A percentile compares a stretch with the other conserved stretches of the same genome.
These are phyloP conservation scores for Triglochin maritima DNA, from an alignment of 106 monocot genomes.

Conservation along the genomic window DNA sequence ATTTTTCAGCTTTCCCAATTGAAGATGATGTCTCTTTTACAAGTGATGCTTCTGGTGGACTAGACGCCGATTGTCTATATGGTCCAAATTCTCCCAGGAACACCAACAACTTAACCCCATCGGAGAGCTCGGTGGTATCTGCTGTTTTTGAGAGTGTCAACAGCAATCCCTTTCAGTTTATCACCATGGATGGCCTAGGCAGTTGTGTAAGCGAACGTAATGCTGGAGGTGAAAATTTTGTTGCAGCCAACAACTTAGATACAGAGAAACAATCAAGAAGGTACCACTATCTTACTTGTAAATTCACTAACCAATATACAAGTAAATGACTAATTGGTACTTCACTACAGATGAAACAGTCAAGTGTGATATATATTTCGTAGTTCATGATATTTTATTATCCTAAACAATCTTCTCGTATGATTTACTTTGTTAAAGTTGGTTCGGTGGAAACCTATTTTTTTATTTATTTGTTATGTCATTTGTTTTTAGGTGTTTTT, in stretches of 20 bases:
- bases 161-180: conserved; percentile 37
- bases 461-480: too few relatives aligned
- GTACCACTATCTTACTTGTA: conserved; percentile 14
- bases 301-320: too few relatives aligned
- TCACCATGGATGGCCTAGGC: conserved; percentile 4
- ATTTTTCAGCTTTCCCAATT: conserved; percentile 5
- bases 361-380: too few relatives aligned
- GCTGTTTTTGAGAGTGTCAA: conserved; percentile 66
- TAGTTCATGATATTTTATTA: too few relatives aligned
- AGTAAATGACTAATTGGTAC: too few relatives aligned
- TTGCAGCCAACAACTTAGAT: conserved; percentile 16
- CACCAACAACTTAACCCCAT: conserved; percentile 33
- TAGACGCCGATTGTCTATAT: conserved; percentile 51
- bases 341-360: too few relatives aligned
- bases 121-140: conserved; percentile 55
- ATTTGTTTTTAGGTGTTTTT: too few relatives aligned
- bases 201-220: conserved; percentile 6
- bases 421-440: too few relatives aligned
- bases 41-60: conserved; percentile 11
- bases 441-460: too few relatives aligned
- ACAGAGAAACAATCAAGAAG: conserved; percentile 53
- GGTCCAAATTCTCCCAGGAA: conserved; percentile 95
- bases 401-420: too few relatives aligned
- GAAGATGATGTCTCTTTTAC: conserved; percentile 11
- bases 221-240: conserved; percentile 11